Conservation (phyloP, 2,329 filamentous ascomycete species). For the Calonectria pauciramosa region DNA sequence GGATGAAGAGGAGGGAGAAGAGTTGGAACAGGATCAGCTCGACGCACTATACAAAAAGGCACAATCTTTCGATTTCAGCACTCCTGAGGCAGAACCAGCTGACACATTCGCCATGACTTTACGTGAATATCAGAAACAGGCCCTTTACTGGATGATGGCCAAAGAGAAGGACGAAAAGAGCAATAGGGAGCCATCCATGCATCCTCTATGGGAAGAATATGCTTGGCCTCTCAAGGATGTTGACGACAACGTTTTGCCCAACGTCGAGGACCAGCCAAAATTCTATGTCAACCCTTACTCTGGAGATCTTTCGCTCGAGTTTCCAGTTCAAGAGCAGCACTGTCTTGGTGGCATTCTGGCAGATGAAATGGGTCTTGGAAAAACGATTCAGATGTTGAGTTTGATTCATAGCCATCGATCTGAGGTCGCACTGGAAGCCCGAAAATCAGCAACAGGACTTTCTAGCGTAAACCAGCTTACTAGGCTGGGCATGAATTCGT, state of each 20-base stretch:
- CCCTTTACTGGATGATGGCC: constrained; percentile 94
- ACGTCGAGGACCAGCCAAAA: constrained; percentile 73
- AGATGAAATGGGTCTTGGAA: constrained; percentile 97
- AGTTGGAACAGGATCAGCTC: constrained; percentile 95
- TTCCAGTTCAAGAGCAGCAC: constrained; percentile 93
- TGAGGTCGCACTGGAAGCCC: constrained; percentile 59
- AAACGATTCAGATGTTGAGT: constrained; percentile 98
- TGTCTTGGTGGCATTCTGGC: constrained; percentile 94
- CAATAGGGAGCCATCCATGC: constrained; percentile 85
- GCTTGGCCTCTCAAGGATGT: constrained; percentile 89
- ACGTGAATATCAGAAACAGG: constrained; percentile 95
- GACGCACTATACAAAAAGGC: constrained; percentile 96
- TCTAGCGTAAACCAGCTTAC: constrained; percentile 72
- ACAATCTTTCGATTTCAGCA: constrained; percentile 95
- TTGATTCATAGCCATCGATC: constrained; percentile 88
- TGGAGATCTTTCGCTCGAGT: constrained; percentile 90
- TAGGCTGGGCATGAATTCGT: constrained; percentile 69
- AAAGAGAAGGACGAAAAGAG: constrained; percentile 88
- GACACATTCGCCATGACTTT: constrained; percentile 86
- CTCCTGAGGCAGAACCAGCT: constrained; percentile 87
- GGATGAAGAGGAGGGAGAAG: constrained; percentile 85
- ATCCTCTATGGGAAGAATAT: constrained; percentile 98
- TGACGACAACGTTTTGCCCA: constrained; percentile 81
- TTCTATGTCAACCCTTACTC: constrained; percentile 99
- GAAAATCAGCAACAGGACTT: constrained; percentile 45